Evolutionary conservation across 345 rosid species (phyloP), one percentile per base, ranked within the genome.

Genomic region (Toxicodendron radicans): DNA sequence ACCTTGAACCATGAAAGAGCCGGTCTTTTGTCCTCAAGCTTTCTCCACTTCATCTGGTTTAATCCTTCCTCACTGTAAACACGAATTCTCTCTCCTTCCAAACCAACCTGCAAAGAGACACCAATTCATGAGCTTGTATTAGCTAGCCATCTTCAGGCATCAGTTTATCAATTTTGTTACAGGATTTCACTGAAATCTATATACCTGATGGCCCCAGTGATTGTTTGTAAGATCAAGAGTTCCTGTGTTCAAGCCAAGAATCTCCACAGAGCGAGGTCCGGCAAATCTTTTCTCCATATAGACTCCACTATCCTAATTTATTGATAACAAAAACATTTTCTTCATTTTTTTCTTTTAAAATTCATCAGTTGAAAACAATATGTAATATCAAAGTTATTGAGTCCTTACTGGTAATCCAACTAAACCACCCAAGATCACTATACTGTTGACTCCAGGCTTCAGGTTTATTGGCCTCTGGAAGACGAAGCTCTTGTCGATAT

Each of bases 1-100:
- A 88, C 97, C 97, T 92, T 88, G 87, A 79, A 91, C 97, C 97
- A 94, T 63, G 93, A 81, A 58, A 91, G 77, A 18, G 92, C 80
- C 17, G 82, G 84, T 48, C 80, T 78, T 24, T 46, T 76, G 56
- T 77, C 80, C 9, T 76, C 69, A 1, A 78, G 70, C 17, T 74
- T 51, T 52, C 66, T 79, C 98, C 97, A 92, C 3, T 79, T 43
- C 43, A 80, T 87, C 46, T 83, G 80, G 35, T 83, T 68, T 20
- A 82, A 59, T 49, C 97, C 97, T 74, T 80, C 79, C 63, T 85
- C 68, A 13, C 83, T 86, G 88, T 72, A 88, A 52, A 82, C 4
- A 12, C 75, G 69, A 30, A 48, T 70, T 65, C 80, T 85, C 76
- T 91, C 93, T 46, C 98, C 97, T 23, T 65, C 73, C 79, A 92